Evolutionary conservation across 2,329 filamentous ascomycete species (phyloP).

Genomic region (Chaetomium sp.): DNA sequence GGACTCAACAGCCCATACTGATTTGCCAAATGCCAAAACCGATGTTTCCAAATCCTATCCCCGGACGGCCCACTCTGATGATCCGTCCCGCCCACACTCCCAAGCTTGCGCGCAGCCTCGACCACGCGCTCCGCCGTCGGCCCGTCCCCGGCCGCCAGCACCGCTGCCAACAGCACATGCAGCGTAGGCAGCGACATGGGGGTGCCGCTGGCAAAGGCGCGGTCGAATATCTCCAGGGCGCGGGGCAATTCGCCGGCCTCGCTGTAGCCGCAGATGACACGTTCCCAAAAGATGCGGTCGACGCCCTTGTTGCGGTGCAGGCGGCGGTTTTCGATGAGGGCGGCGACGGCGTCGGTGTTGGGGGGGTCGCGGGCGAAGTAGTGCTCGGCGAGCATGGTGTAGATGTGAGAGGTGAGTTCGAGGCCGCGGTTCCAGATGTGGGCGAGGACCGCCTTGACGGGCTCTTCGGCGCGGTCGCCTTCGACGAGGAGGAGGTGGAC

Average conservation of each 20-base stretch:
- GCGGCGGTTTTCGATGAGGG: conserved; percentile 52
- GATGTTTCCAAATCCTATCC: conserved; percentile 40
- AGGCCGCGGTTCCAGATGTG: conserved; percentile 53
- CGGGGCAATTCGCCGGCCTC: conserved; percentile 41
- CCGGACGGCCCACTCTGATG: conserved; percentile 5
- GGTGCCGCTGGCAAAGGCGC: conserved; percentile 35
- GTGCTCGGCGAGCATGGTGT: conserved; percentile 65
- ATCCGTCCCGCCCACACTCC: conserved; percentile 13
- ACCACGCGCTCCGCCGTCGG: conserved; percentile 25
- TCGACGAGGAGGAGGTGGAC: conserved; percentile 55
- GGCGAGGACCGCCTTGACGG: conserved; percentile 54
- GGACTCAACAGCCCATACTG: conserved; percentile 33
- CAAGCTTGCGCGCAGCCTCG: conserved; percentile 22
- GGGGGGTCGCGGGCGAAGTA: conserved; percentile 56
- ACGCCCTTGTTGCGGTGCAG: conserved; percentile 31
- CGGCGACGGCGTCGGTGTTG: conserved; percentile 52
- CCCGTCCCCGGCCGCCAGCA: conserved; percentile 21
- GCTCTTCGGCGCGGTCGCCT: conserved; percentile 36
- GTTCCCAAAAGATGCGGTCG: conserved; percentile 64
- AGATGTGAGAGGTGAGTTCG: conserved; percentile 57
- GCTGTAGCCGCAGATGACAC: conserved; percentile 62
- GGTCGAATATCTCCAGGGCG: conserved; percentile 45
- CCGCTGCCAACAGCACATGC: conserved; percentile 34
- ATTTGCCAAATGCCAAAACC: conserved; percentile 44
- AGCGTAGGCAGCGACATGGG: conserved; percentile 39